phyloP scores from a whole-genome alignment of 192 early-diverging fungal genomes.

The Endogone sp. region DNA sequence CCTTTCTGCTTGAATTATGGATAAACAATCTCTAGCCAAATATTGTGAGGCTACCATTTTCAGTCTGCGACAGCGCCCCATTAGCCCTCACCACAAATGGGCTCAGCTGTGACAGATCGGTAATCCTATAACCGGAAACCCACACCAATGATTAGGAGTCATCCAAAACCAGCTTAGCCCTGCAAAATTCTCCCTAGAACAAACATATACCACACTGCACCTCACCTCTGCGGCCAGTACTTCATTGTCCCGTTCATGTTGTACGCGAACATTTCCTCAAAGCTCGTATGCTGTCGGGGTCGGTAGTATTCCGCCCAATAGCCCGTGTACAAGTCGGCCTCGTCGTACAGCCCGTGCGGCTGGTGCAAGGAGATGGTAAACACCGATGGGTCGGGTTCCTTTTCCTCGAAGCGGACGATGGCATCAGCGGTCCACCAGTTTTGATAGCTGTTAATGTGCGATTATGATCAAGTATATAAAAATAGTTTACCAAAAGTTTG shows the following conservation, averaged over 20 bases:
- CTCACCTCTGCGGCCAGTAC: conserved; percentile 34
- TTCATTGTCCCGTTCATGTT: conserved; percentile 82
- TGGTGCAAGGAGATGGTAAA: conserved; percentile 23
- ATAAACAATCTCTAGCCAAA: no score
- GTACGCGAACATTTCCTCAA: conserved; percentile 75
- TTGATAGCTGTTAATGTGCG: conserved; percentile 44
- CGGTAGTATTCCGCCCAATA: conserved; percentile 90
- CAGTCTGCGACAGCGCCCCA: not conserved
- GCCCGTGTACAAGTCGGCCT: conserved; percentile 39
- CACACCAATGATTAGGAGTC: not conserved
- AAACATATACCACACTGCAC: not conserved
- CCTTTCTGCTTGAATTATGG: not conserved
- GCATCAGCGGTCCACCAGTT: conserved; percentile 58
- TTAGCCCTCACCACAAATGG: not conserved
- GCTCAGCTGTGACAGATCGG: not conserved
- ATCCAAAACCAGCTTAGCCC: no score
- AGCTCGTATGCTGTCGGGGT: conserved; percentile 70
- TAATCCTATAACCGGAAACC: not conserved
- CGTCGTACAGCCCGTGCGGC: conserved; percentile 19
- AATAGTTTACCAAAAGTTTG: no score
- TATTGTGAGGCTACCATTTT: no score
- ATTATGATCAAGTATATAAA: conserved; percentile 7
- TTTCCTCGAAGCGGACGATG: conserved; percentile 10
- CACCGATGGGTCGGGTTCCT: conserved; percentile 9
- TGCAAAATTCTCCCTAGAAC: not conserved